phyloP scores from a whole-genome alignment of 2,329 filamentous ascomycete genomes.

The Helotiales sp. region DNA sequence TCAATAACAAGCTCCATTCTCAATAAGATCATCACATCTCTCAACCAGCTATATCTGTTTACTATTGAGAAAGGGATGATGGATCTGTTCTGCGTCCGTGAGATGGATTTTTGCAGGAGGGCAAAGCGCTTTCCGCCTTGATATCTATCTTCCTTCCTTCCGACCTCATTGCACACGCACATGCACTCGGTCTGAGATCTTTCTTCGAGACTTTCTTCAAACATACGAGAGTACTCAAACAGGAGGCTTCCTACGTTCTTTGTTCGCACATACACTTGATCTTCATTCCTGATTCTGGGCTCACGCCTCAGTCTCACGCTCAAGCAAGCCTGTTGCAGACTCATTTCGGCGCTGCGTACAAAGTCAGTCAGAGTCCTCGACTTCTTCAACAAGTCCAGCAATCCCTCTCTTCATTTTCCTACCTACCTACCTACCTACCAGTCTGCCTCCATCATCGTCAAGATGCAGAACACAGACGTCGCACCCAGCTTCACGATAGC shows the following conservation, averaged over 20 bases:
- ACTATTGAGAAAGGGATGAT: conserved; percentile 10
- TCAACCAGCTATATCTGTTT: background rate
- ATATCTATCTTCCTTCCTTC: background rate
- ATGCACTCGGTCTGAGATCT: background rate
- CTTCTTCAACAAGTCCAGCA: background rate
- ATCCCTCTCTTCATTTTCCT: background rate
- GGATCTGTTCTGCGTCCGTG: background rate
- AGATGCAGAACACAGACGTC: conserved; percentile 9
- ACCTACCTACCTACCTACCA: background rate
- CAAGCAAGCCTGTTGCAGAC: conserved; percentile 10
- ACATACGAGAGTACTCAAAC: background rate
- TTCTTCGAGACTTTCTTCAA: background rate
- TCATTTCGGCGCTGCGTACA: conserved; percentile 4
- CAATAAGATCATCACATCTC: conserved; percentile 6
- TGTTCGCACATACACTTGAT: background rate
- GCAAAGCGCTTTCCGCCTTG: conserved; percentile 3
- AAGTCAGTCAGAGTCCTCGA: background rate
- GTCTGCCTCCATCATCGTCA: background rate
- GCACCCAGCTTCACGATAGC: background rate
- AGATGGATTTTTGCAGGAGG: conserved; percentile 1
- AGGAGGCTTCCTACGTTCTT: background rate
- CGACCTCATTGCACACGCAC: background rate
- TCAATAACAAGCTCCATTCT: conserved; percentile 19
- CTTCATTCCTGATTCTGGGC: background rate
- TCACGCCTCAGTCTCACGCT: background rate